phyloP scores from a whole-genome alignment of 805 yeast genomes.

The Henningerozyma blattae region DNA sequence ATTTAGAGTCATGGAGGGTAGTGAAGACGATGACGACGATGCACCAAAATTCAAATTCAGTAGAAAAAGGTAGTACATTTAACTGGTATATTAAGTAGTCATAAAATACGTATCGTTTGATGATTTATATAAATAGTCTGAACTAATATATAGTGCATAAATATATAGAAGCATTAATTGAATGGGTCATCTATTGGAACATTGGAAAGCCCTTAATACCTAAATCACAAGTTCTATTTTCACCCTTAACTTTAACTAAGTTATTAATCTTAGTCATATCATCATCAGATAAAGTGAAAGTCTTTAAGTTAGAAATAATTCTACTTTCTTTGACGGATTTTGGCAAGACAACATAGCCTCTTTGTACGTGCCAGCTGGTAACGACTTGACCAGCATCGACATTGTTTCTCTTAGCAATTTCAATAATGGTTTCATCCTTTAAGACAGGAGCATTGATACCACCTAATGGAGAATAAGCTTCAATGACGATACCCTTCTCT shows the following conservation, averaged over 20 bases:
- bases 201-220: slow-evolving; percentile 15
- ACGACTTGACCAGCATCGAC: slow-evolving; percentile 45
- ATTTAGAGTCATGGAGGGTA: slow-evolving; percentile 7
- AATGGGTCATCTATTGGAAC: no score
- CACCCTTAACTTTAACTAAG: slow-evolving; percentile 17
- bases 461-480: slow-evolving; percentile 57
- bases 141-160: no score
- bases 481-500: slow-evolving; percentile 38
- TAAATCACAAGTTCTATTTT: slow-evolving; percentile 20
- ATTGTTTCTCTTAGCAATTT: slow-evolving; percentile 45
- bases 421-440: slow-evolving; percentile 35
- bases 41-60: slow-evolving; percentile 27
- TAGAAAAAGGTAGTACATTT: slow-evolving; percentile 6
- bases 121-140: no score
- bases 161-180: no score
- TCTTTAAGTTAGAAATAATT: slow-evolving; percentile 31
- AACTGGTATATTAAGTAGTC: no score
- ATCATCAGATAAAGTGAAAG: slow-evolving; percentile 29
- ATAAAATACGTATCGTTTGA: no score
- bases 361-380: slow-evolving; percentile 49
- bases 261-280: slow-evolving; percentile 30
- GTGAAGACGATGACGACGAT: slow-evolving; percentile 23
- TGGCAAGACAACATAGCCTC: slow-evolving; percentile 53
- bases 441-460: slow-evolving; percentile 53
- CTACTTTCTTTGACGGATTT: slow-evolving; percentile 62